Conservation (phyloP, 345 rosid species). For the Citrus glauca region DNA sequence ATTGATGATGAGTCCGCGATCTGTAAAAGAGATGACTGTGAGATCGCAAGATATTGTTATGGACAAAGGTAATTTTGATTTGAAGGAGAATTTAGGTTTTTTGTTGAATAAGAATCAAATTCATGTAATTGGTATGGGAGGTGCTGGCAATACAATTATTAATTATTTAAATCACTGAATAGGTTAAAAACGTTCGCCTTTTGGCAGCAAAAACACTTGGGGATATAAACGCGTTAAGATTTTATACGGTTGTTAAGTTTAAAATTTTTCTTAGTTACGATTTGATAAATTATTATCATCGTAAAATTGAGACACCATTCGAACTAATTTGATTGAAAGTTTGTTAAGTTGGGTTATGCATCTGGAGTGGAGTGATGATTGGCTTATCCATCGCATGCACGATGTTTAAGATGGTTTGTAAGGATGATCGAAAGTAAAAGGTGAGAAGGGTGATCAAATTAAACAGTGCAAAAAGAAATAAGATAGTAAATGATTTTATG, state of each 20-base stretch:
- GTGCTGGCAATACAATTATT: slow-evolving; percentile 24
- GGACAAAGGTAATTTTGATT: background rate
- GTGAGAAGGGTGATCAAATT: no score
- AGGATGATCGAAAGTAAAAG: no score
- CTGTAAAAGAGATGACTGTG: background rate
- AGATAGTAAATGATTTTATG: no score
- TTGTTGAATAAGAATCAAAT: slow-evolving; percentile 4
- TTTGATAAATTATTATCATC: no score
- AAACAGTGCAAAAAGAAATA: no score
- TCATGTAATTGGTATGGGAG: slow-evolving; percentile 19
- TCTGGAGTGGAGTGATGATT: no score
- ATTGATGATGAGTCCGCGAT: background rate
- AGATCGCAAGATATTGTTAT: background rate
- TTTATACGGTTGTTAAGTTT: no score
- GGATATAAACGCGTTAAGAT: background rate
- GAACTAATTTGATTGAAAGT: background rate
- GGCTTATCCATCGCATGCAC: no score
- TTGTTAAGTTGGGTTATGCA: background rate
- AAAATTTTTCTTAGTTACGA: background rate
- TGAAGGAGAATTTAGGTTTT: background rate
- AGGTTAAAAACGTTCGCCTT: background rate
- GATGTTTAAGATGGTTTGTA: no score
- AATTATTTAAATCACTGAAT: background rate
- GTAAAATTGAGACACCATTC: no score
- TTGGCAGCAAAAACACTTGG: background rate